Conservation (phyloP, 495 filamentous ascomycete genomes). For the Podospora australis region DNA sequence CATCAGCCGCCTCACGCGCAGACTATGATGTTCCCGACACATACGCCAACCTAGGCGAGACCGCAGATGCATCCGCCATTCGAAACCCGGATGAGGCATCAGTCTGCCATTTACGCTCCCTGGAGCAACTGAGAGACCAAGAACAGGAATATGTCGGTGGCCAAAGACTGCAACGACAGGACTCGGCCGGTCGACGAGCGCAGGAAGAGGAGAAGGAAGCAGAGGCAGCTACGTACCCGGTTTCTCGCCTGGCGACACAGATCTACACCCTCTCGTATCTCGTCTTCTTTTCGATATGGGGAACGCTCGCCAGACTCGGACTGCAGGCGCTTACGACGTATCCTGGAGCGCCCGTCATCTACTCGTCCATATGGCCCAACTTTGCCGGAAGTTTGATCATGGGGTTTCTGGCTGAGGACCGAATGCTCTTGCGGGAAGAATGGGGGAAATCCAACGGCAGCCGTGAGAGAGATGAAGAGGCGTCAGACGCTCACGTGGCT, state of each 20-base stretch:
- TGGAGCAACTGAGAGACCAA: constrained; percentile 23
- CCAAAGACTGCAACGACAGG: constrained; percentile 1
- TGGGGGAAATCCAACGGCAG: constrained; percentile 27
- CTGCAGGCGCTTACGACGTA: constrained; percentile 78
- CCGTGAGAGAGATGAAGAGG: constrained; percentile 26
- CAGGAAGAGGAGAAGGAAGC: constrained; percentile 9
- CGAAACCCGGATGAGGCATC: constrained; percentile 38
- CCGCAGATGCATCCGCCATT: constrained; percentile 37
- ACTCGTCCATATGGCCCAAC: constrained; percentile 82
- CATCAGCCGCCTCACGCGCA: constrained; percentile 9
- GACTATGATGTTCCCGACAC: constrained; percentile 41
- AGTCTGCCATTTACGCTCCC: constrained; percentile 18
- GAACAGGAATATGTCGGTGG: constrained; percentile 19
- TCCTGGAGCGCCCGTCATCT: constrained; percentile 66
- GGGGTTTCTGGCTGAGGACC: constrained; percentile 80
- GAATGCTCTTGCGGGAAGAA: constrained; percentile 58
- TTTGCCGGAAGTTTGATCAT: constrained; percentile 76
- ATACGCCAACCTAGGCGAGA: constrained; percentile 45
- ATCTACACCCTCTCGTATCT: constrained; percentile 77
- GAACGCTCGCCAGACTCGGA: constrained; percentile 79
- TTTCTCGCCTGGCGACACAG: constrained; percentile 57
- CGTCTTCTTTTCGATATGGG: constrained; percentile 78
- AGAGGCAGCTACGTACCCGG: constrained; percentile 1
- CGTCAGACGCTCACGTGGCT: constrained; percentile 14
- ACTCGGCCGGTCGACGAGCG: constrained; percentile 5